A percentile compares a stretch with the other conserved stretches of the same genome.
These are phyloP conservation scores for Caryopteris hybrid DNA, from an alignment of 305 asterid species.

Conservation along the genomic window DNA sequence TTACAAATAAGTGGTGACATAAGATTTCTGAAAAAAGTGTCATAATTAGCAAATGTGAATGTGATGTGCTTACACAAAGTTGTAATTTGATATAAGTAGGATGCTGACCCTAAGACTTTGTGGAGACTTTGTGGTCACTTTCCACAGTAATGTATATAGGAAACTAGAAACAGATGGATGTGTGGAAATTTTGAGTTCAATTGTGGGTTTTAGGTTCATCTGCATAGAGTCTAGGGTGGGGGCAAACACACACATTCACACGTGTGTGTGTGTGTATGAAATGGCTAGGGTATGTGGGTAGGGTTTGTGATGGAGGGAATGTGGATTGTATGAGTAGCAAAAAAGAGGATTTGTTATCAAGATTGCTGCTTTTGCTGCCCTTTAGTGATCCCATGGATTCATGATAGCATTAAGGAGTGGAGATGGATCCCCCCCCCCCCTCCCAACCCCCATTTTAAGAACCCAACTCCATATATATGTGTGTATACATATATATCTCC, in stretches of 20 bases:
- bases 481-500: background rate
- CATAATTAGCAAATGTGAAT: background rate
- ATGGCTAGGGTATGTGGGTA: conserved; percentile 3
- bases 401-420: background rate
- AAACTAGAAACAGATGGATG: conserved; percentile 11
- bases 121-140: conserved; percentile 18
- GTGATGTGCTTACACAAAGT: background rate
- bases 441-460: no score
- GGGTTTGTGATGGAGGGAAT: background rate
- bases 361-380: conserved; percentile 22
- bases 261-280: background rate
- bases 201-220: conserved; percentile 27
- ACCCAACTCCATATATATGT: background rate
- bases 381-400: conserved; percentile 23
- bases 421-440: no score
- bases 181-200: background rate
- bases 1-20: background rate
- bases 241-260: background rate
- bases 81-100: conserved; percentile 4
- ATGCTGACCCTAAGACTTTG: background rate
- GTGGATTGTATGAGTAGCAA: background rate
- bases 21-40: background rate
- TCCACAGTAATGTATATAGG: conserved; percentile 17
- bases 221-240: conserved; percentile 24
- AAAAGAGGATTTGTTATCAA: conserved; percentile 13